Evolutionary conservation across 2,329 filamentous ascomycete species (phyloP).

Genomic region (Cladosporium austrohemisphaericum): DNA sequence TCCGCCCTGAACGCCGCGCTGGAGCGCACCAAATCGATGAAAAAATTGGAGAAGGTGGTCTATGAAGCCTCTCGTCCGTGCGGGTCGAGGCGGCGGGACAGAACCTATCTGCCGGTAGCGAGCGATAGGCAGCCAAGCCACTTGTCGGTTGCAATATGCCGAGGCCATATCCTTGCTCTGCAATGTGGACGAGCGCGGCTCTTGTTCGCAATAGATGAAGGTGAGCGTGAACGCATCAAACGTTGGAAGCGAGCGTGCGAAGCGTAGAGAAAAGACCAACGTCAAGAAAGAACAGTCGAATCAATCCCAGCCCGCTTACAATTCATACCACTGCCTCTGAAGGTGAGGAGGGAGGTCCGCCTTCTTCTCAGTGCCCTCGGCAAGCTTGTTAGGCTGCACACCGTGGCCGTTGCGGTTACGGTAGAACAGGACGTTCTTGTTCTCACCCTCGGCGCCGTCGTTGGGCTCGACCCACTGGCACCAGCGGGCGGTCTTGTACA

Average conservation of each 20-base stretch:
- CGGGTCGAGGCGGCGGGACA: no score
- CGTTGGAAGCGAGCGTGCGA: neutral
- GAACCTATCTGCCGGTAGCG: no score
- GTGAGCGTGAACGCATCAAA: no score
- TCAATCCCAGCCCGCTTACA: neutral
- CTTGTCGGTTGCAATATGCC: no score
- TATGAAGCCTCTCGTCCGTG: no score
- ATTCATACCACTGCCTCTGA: slow-evolving; percentile 7
- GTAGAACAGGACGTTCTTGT: slow-evolving; percentile 87
- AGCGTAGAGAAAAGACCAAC: no score
- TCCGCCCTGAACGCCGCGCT: slow-evolving; percentile 13
- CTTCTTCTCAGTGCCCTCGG: neutral
- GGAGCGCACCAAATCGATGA: slow-evolving; percentile 1
- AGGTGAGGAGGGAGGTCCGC: slow-evolving; percentile 3
- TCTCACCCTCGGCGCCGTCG: slow-evolving; percentile 72
- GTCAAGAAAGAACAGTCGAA: neutral
- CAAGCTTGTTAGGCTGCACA: slow-evolving; percentile 46
- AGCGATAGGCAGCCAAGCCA: no score
- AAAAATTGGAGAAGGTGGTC: neutral
- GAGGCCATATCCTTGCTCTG: no score
- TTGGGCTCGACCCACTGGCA: slow-evolving; percentile 98
- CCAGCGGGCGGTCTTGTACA: slow-evolving; percentile 77
- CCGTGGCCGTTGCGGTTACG: slow-evolving; percentile 89
- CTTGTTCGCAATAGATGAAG: neutral
- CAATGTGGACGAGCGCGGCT: neutral